A percentile compares a stretch with the other conserved stretches of the same genome.
These are phyloP conservation scores for Pichia membranifaciens DNA, from an alignment of 805 yeast species.

Conservation along the genomic window DNA sequence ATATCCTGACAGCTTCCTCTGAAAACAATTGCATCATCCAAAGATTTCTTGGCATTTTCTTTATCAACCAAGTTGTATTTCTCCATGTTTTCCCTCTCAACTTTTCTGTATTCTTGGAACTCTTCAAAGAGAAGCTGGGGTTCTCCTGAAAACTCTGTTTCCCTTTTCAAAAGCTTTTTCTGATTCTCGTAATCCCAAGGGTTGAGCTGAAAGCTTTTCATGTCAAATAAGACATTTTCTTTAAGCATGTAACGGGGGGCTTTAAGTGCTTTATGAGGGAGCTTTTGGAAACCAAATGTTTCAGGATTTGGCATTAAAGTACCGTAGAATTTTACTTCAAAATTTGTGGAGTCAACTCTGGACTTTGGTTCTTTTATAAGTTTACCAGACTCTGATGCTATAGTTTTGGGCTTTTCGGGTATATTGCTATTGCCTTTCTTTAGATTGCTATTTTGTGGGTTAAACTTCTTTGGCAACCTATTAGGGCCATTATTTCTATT, in stretches of 20 bases:
- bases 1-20: constrained; percentile 86
- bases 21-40: constrained; percentile 84
- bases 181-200: constrained; percentile 80
- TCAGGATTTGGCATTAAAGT: constrained; percentile 27
- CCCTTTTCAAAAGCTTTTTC: constrained; percentile 47
- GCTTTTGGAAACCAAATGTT: constrained; percentile 24
- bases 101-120: constrained; percentile 65
- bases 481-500: too few relatives aligned
- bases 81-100: constrained; percentile 77
- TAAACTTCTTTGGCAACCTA: too few relatives aligned
- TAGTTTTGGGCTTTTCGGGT: neutral
- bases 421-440: too few relatives aligned
- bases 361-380: neutral
- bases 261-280: constrained; percentile 16
- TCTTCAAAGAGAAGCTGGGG: constrained; percentile 69
- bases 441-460: too few relatives aligned
- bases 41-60: constrained; percentile 71
- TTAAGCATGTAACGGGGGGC: constrained; percentile 29
- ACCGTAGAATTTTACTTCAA: constrained; percentile 28
- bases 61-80: constrained; percentile 76
- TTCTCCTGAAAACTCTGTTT: constrained; percentile 41
- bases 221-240: constrained; percentile 33
- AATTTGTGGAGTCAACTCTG: constrained; percentile 8
- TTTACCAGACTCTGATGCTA: too few relatives aligned
- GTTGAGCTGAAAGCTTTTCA: constrained; percentile 30